Evolutionary conservation across 2,329 filamentous ascomycete species (phyloP).

Genomic region (Trichoderma cornu-damae): DNA sequence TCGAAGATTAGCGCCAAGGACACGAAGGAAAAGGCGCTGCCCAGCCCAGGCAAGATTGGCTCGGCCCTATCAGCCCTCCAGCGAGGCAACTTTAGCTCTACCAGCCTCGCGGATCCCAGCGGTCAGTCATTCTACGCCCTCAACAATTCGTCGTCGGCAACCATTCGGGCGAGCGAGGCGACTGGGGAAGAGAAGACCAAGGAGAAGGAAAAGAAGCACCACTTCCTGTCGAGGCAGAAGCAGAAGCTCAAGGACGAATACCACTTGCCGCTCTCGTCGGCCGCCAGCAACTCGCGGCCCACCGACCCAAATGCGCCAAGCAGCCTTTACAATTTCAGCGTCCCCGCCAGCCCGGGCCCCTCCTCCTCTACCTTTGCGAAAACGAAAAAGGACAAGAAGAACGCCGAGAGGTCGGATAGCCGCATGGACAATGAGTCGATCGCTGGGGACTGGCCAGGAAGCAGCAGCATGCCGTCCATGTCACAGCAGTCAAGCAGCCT

Average conservation of each 20-base stretch:
- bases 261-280: slow-evolving; percentile 67
- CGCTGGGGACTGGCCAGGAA: slow-evolving; percentile 48
- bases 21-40: slow-evolving; percentile 59
- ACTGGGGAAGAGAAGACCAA: slow-evolving; percentile 46
- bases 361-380: slow-evolving; percentile 66
- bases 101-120: slow-evolving; percentile 60
- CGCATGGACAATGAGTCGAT: slow-evolving; percentile 50
- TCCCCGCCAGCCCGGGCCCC: slow-evolving; percentile 66
- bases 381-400: slow-evolving; percentile 80
- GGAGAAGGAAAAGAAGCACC: slow-evolving; percentile 66
- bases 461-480: slow-evolving; percentile 47
- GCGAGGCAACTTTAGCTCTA: slow-evolving; percentile 64
- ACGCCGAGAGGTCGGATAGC: slow-evolving; percentile 57
- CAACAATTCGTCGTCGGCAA: slow-evolving; percentile 71
- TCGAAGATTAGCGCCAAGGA: slow-evolving; percentile 72
- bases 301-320: slow-evolving; percentile 70
- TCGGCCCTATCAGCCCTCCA: slow-evolving; percentile 62
- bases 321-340: slow-evolving; percentile 72
- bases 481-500: slow-evolving; percentile 39
- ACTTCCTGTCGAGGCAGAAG: slow-evolving; percentile 74
- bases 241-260: slow-evolving; percentile 73
- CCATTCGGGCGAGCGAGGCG: slow-evolving; percentile 61
- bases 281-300: slow-evolving; percentile 69
- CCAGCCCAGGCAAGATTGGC: slow-evolving; percentile 67
- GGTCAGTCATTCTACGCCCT: slow-evolving; percentile 63